phyloP scores from a whole-genome alignment of 345 rosid species.

The Clausena lansium region DNA sequence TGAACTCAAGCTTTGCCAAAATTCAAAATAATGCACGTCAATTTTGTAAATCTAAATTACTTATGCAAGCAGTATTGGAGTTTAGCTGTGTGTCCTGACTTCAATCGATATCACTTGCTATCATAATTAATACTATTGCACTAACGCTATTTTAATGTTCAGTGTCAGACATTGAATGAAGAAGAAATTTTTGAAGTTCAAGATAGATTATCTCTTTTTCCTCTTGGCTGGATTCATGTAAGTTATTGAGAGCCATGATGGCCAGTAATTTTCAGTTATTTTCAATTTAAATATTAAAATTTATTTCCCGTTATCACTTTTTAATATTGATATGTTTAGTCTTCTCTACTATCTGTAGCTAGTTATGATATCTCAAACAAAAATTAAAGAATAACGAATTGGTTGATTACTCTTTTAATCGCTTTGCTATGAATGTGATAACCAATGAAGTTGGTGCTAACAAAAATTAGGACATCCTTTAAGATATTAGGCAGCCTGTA shows the following conservation, averaged over 20 bases:
- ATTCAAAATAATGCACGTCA: background rate
- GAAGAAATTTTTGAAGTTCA: slow-evolving; percentile 96
- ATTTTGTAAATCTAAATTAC: background rate
- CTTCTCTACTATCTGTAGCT: background rate
- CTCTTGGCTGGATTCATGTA: slow-evolving; percentile 98
- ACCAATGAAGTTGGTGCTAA: background rate
- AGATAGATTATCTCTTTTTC: slow-evolving; percentile 75
- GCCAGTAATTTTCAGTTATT: background rate
- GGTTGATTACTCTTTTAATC: background rate
- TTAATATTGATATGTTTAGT: background rate
- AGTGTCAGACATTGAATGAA: slow-evolving; percentile 92
- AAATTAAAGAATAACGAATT: background rate
- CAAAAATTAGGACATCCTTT: background rate
- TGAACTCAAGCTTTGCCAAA: background rate
- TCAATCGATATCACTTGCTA: background rate
- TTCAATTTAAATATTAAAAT: background rate
- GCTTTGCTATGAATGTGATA: background rate
- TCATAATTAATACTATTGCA: background rate
- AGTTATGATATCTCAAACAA: background rate
- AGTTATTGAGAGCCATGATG: slow-evolving; percentile 28
- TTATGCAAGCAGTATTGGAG: background rate
- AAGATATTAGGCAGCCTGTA: background rate
- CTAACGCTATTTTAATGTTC: slow-evolving; percentile 16
- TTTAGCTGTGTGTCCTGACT: background rate
- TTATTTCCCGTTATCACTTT: background rate